phyloP scores from a whole-genome alignment of 306 rosid species.

The Sicyos edulis region DNA sequence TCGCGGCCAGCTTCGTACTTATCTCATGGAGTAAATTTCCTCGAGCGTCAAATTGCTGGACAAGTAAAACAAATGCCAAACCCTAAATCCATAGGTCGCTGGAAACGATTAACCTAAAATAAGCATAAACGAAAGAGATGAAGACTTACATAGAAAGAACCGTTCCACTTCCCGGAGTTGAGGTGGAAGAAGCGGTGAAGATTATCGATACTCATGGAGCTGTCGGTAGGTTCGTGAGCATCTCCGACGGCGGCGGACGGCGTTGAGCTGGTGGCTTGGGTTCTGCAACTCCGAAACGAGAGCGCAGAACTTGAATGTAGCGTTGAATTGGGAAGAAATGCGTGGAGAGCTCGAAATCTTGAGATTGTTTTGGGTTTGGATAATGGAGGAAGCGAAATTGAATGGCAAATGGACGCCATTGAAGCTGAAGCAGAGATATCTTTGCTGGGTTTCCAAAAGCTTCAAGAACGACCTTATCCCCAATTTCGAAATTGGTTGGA shows the following conservation, averaged over 20 bases:
- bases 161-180: conserved; percentile 76
- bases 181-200: conserved; percentile 56
- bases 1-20: conserved; percentile 68
- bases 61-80: background rate
- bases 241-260: conserved; percentile 34
- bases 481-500: conserved; percentile 3
- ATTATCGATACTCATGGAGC: conserved; percentile 64
- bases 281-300: conserved; percentile 23
- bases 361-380: conserved; percentile 24
- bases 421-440: conserved; percentile 1
- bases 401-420: conserved; percentile 52
- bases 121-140: background rate
- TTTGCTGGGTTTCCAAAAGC: background rate
- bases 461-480: conserved; percentile 7
- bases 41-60: conserved; percentile 76
- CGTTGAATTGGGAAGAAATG: conserved; percentile 7
- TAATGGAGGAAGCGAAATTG: conserved; percentile 32
- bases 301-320: conserved; percentile 21
- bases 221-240: conserved; percentile 34
- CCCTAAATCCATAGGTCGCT: background rate
- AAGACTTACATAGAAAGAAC: conserved; percentile 69
- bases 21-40: conserved; percentile 74
- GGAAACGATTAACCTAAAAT: conserved; percentile 6
- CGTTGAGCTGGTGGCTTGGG: conserved; percentile 41
- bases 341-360: conserved; percentile 20